These are phyloP conservation scores for Zymoseptoria pseudotritici DNA, from an alignment of 2,329 filamentous ascomycete species.

Conservation along the genomic window DNA sequence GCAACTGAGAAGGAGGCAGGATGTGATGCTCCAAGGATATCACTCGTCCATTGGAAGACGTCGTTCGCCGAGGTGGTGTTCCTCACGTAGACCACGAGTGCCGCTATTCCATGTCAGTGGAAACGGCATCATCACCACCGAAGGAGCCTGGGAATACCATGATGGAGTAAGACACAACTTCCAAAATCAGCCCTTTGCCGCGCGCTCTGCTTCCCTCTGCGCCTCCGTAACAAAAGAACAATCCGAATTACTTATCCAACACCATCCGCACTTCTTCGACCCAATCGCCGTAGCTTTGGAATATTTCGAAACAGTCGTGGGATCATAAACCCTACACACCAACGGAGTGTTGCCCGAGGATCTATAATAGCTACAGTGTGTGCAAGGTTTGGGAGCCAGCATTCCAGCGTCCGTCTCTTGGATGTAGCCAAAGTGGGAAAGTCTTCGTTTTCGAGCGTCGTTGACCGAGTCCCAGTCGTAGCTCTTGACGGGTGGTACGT, in stretches of 20 bases:
- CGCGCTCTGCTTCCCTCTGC: background rate
- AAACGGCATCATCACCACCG: background rate
- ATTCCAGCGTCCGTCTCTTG: background rate
- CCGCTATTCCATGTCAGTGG: too few relatives aligned
- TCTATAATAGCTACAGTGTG: background rate
- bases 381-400: background rate
- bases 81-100: too few relatives aligned
- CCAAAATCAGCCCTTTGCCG: background rate
- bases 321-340: background rate
- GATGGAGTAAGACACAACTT: background rate
- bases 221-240: background rate
- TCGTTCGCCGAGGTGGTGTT: too few relatives aligned
- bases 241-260: background rate
- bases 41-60: too few relatives aligned
- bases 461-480: background rate
- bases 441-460: background rate
- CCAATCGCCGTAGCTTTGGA: background rate
- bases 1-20: too few relatives aligned
- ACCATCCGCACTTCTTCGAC: background rate
- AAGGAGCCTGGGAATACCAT: background rate
- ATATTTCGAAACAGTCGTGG: background rate
- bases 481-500: background rate
- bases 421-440: background rate
- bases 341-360: background rate
- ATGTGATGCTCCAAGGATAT: too few relatives aligned